phyloP scores from a whole-genome alignment of 805 yeast species.

The Zygotorulaspora florentina region DNA sequence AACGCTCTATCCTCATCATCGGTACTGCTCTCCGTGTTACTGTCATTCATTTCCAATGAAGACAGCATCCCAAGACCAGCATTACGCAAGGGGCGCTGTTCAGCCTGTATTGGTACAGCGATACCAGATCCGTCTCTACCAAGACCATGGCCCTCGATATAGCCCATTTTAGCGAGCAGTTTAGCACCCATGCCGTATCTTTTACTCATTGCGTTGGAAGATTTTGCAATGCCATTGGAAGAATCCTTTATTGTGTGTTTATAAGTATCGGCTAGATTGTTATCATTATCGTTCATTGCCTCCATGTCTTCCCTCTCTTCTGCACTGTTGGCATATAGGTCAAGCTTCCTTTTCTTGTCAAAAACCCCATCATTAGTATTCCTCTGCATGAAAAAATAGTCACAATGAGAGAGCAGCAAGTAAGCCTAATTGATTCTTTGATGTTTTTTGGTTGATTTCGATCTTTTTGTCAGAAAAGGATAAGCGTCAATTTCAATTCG shows the following conservation, averaged over 20 bases:
- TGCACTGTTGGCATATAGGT: slow-evolving; percentile 18
- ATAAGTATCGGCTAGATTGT: background rate
- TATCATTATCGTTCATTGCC: background rate
- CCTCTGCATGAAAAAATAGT: background rate
- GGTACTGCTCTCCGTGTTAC: slow-evolving; percentile 13
- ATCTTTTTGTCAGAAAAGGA: too few species aligned
- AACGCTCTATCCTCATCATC: slow-evolving; percentile 14
- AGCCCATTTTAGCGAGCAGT: slow-evolving; percentile 81
- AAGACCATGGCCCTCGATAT: slow-evolving; percentile 76
- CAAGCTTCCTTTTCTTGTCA: slow-evolving; percentile 8
- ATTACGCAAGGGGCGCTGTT: slow-evolving; percentile 53
- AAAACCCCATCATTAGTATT: background rate
- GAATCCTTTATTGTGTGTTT: background rate
- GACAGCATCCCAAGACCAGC: slow-evolving; percentile 67
- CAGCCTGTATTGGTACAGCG: slow-evolving; percentile 71
- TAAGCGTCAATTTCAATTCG: too few species aligned
- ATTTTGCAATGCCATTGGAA: background rate
- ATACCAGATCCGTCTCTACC: slow-evolving; percentile 74
- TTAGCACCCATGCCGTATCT: slow-evolving; percentile 83
- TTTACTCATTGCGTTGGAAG: slow-evolving; percentile 12
- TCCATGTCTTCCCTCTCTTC: slow-evolving; percentile 21
- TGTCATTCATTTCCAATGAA: slow-evolving; percentile 20
- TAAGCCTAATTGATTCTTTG: too few species aligned
- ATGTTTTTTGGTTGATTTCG: too few species aligned
- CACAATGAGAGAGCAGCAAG: too few species aligned